Percentiles rank a stretch among this genome's conserved stretches.
Evolutionary conservation across 2,329 filamentous ascomycete genomes (phyloP).

Genomic region (Cyclaneusma minus): DNA sequence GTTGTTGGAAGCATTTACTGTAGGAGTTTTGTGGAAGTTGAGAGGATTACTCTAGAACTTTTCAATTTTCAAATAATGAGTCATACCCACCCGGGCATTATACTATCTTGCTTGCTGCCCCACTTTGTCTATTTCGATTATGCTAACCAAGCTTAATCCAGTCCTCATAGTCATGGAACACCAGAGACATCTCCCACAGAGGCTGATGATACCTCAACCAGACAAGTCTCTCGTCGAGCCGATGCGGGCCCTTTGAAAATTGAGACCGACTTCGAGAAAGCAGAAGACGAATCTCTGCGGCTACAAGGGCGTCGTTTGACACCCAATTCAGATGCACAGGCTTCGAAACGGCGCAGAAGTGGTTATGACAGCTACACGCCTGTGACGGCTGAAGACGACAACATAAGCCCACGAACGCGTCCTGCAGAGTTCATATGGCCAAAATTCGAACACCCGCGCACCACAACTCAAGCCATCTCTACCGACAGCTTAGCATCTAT

Average conservation of each 20-base stretch:
- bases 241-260: slow-evolving; percentile 14
- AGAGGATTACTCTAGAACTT: neutral
- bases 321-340: slow-evolving; percentile 14
- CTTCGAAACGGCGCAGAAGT: slow-evolving; percentile 16
- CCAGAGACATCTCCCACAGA: slow-evolving; percentile 19
- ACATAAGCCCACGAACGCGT: neutral
- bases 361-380: slow-evolving; percentile 16
- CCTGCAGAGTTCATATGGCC: too few species aligned
- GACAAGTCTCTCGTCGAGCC: slow-evolving; percentile 14
- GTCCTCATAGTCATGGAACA: slow-evolving; percentile 18
- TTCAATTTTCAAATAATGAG: too few species aligned
- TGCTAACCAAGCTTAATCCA: slow-evolving; percentile 11
- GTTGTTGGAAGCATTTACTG: slow-evolving; percentile 10
- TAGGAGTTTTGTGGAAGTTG: neutral
- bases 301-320: slow-evolving; percentile 10
- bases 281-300: slow-evolving; percentile 13
- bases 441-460: slow-evolving; percentile 3
- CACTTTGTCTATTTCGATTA: too few species aligned
- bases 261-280: slow-evolving; percentile 14
- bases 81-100: too few species aligned
- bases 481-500: neutral
- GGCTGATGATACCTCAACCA: slow-evolving; percentile 12
- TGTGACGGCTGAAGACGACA: slow-evolving; percentile 12
- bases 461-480: neutral
- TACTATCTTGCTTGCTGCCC: too few species aligned